A percentile compares a stretch with the other conserved stretches of the same genome.
These are phyloP conservation scores for Sclerospora graminicola DNA, from an alignment of 352 stramenopile species.

Conservation along the genomic window DNA sequence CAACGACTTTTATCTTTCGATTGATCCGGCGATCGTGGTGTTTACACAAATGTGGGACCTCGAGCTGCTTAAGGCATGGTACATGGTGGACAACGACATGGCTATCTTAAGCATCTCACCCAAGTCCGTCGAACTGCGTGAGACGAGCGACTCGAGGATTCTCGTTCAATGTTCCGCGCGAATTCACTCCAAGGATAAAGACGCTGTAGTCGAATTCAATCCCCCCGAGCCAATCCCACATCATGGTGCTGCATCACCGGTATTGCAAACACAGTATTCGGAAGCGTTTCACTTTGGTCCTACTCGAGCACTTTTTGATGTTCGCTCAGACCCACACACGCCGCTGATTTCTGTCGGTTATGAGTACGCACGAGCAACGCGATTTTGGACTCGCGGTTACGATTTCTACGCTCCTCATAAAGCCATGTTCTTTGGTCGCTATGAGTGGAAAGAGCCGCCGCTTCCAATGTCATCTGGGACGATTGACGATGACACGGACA, in stretches of 20 bases:
- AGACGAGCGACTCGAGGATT: constrained; percentile 23
- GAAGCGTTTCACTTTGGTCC: constrained; percentile 77
- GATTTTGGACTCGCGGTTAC: constrained; percentile 81
- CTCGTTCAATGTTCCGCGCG: constrained; percentile 71
- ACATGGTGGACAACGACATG: constrained; percentile 63
- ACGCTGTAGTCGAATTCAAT: constrained; percentile 74
- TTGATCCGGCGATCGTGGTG: constrained; percentile 45
- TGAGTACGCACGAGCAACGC: constrained; percentile 68
- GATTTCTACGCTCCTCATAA: constrained; percentile 75
- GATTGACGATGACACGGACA: constrained; percentile 9
- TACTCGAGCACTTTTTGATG: constrained; percentile 36
- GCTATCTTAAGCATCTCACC: constrained; percentile 70
- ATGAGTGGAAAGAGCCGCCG: constrained; percentile 34
- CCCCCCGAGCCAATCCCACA: constrained; percentile 42
- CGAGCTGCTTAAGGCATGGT: constrained; percentile 69
- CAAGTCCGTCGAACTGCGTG: constrained; percentile 40
- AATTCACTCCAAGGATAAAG: constrained; percentile 54
- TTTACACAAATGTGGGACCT: constrained; percentile 73
- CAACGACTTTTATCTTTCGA: constrained; percentile 66
- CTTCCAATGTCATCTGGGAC: constrained; percentile 9
- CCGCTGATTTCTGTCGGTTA: constrained; percentile 42
- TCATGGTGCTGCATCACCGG: constrained; percentile 27
- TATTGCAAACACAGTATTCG: constrained; percentile 71
- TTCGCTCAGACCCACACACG: constrained; percentile 71
- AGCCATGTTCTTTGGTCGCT: constrained; percentile 54